Conservation (phyloP, 257 asterid genomes). For the Echium plantagineum region DNA sequence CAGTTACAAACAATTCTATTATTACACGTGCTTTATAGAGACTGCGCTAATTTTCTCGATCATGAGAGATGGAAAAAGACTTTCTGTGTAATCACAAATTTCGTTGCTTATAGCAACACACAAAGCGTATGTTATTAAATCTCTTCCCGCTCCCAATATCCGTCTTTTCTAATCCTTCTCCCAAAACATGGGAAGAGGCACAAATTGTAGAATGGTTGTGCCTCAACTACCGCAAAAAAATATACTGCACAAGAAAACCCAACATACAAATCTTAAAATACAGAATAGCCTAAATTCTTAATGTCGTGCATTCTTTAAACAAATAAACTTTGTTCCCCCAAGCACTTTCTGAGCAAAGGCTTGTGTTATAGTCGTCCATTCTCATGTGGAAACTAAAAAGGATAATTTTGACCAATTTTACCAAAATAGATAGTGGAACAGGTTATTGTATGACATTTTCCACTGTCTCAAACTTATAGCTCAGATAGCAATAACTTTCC, state of each 20-base stretch:
- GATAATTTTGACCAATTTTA: not conserved
- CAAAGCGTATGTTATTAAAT: not conserved
- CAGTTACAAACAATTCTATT: not conserved
- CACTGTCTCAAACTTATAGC: slow-evolving; percentile 12
- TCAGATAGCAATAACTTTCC: slow-evolving; percentile 1
- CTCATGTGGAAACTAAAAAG: not conserved
- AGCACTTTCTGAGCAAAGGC: not conserved
- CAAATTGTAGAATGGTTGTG: not conserved
- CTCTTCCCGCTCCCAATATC: not conserved
- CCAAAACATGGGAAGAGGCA: not conserved
- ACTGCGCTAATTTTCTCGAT: not conserved
- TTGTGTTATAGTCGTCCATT: not conserved
- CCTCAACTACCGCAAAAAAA: not conserved
- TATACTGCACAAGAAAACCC: not conserved
- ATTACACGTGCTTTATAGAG: not conserved
- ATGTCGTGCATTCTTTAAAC: not conserved
- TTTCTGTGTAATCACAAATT: not conserved
- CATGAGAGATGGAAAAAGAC: no score
- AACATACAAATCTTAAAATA: not conserved
- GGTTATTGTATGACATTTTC: slow-evolving; percentile 6
- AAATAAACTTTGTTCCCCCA: not conserved
- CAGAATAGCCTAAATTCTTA: not conserved
- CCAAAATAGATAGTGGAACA: slow-evolving; percentile 3
- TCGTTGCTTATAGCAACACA: not conserved
- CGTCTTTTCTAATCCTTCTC: not conserved